Percentiles rank a stretch among this genome's conserved stretches.
Evolutionary conservation across 805 yeast species (phyloP).

Genomic region (Diddensiella transvaalensis): DNA sequence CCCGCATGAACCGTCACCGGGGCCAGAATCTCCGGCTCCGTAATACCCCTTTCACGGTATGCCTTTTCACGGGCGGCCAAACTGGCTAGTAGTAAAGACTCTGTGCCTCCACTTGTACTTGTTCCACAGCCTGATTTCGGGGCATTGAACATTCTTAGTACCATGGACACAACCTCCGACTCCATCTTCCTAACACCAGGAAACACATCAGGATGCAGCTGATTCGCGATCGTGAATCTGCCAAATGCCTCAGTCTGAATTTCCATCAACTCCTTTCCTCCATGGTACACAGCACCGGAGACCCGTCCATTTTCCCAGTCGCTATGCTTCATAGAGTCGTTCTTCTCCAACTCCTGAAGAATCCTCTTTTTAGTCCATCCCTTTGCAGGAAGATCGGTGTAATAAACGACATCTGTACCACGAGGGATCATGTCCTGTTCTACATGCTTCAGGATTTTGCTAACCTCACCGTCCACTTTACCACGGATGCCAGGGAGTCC

Average conservation of each 20-base stretch:
- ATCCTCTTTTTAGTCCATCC: conserved; percentile 55
- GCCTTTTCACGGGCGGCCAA: conserved; percentile 84
- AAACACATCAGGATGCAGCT: conserved; percentile 93
- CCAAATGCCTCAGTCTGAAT: conserved; percentile 76
- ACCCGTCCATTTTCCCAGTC: conserved; percentile 84
- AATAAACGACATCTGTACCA: conserved; percentile 36
- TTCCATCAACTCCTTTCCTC: conserved; percentile 72
- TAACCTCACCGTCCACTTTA: conserved; percentile 61
- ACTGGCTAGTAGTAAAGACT: conserved; percentile 81
- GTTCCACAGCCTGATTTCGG: conserved; percentile 76
- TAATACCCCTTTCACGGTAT: conserved; percentile 46
- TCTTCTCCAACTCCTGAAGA: conserved; percentile 46
- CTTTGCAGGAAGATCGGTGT: conserved; percentile 47
- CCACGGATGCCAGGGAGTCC: conserved; percentile 50
- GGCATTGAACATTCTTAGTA: conserved; percentile 72
- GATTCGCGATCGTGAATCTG: conserved; percentile 82
- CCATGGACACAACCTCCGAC: conserved; percentile 91
- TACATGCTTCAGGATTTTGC: conserved; percentile 43
- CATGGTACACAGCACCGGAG: conserved; percentile 96
- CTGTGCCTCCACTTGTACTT: conserved; percentile 93
- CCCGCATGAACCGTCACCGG: conserved; percentile 94
- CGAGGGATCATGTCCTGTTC: conserved; percentile 58
- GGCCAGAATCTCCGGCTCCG: conserved; percentile 79
- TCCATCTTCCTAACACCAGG: conserved; percentile 98
- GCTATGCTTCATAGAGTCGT: conserved; percentile 49